phyloP scores from a whole-genome alignment of 1,284 basidiomycete genomes.

The Cryptococcus sp. region DNA sequence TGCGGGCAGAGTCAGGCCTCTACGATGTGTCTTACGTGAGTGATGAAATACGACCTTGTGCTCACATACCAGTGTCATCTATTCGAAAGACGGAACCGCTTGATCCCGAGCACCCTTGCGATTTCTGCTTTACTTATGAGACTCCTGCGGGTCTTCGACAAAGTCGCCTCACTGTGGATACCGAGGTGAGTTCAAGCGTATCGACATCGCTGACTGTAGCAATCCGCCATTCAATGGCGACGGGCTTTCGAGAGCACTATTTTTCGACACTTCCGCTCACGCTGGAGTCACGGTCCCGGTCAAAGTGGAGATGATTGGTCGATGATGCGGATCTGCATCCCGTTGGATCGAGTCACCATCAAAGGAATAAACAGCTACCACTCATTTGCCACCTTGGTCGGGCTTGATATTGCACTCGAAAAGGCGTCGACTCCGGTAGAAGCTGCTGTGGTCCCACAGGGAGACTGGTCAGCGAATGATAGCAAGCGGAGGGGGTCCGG shows the following conservation, averaged over 20 bases:
- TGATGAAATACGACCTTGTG: constrained; percentile 11
- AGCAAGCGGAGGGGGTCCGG: neutral
- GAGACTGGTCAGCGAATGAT: neutral
- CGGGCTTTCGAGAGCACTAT: constrained; percentile 58
- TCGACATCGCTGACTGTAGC: constrained; percentile 6
- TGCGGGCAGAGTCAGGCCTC: constrained; percentile 60
- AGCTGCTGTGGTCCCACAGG: constrained; percentile 7
- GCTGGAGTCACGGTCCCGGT: constrained; percentile 16
- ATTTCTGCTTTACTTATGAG: constrained; percentile 54
- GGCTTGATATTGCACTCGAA: constrained; percentile 35
- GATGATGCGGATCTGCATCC: constrained; percentile 62
- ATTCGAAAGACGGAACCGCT: constrained; percentile 55
- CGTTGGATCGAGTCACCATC: constrained; percentile 57
- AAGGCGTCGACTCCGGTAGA: neutral
- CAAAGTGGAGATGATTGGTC: constrained; percentile 49
- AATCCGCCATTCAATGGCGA: constrained; percentile 64
- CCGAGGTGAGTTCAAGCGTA: constrained; percentile 48
- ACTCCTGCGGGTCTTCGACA: constrained; percentile 38
- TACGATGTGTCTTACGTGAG: constrained; percentile 61
- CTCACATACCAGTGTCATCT: constrained; percentile 24
- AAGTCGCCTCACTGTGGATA: constrained; percentile 60
- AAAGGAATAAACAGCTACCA: constrained; percentile 47
- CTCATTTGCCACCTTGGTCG: constrained; percentile 49
- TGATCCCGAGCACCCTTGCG: constrained; percentile 56
- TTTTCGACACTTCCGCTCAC: constrained; percentile 43